Evolutionary conservation across 345 rosid genomes (phyloP).

Genomic region (Trapa incisa): DNA sequence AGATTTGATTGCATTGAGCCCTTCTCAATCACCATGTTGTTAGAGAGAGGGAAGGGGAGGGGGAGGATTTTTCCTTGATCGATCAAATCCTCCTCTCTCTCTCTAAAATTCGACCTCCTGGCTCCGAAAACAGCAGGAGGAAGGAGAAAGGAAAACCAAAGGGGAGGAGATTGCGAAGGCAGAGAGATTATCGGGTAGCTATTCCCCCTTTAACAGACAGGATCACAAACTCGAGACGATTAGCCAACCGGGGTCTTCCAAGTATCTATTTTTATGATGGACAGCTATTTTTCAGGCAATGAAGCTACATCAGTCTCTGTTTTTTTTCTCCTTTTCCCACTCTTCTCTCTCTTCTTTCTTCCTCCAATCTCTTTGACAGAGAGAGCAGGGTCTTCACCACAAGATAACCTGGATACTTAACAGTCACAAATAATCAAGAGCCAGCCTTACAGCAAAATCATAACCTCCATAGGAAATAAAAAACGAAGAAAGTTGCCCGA

Average conservation of each 20-base stretch:
- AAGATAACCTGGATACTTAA: conserved; percentile 1
- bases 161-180: conserved; percentile 21
- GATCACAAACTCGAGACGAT: conserved; percentile 9
- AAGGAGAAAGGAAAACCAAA: conserved; percentile 2
- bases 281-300: conserved; percentile 48
- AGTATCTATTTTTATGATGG: not conserved
- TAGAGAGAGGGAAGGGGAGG: conserved; percentile 7
- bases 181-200: not conserved
- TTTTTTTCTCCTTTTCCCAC: not conserved
- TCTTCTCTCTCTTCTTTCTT: not conserved
- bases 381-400: conserved; percentile 23
- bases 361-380: conserved; percentile 9
- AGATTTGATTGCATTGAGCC: conserved; percentile 80
- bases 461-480: not conserved
- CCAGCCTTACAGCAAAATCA: conserved; percentile 21
- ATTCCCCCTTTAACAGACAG: not conserved
- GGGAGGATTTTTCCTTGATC: conserved; percentile 8
- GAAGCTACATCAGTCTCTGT: conserved; percentile 7
- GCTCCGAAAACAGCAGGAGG: conserved; percentile 10
- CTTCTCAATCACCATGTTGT: conserved; percentile 49
- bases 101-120: not conserved
- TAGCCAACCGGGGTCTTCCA: conserved; percentile 12
- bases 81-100: conserved; percentile 6
- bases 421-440: conserved; percentile 12
- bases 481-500: not conserved